Base-by-base conservation (phyloP, 148 eudicot genomes). In the Amaranthus palmeri region DNA sequence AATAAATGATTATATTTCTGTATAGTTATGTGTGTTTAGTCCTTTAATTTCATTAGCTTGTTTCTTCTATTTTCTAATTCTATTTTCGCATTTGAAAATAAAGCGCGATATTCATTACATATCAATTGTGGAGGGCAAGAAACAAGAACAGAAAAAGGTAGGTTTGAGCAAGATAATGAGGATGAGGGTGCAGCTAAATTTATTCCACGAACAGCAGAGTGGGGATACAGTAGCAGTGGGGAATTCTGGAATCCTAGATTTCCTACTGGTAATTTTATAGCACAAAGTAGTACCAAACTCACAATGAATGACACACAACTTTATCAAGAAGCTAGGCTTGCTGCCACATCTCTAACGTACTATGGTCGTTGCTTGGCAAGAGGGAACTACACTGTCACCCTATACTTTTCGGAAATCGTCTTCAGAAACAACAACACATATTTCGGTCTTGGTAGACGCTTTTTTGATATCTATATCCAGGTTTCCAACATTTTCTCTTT, bases 401-500 rank as follows among this genome's bases (percentile, higher is more conserved):
- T 88, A 11, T 79, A 82, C 79, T 88, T 88, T 71, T 85, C 89
- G 2, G 92, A 88, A 78, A 84, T 88, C 41, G 70, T 82, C 50
- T 82, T 86, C 36, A 74, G 62, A 70, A 72, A 79, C 45, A 43
- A 62, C 49, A 77, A 13, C 44, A 78, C 89, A 5, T 88, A 36
- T 65, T 41, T 42, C 12, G 84, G 92, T 72, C 87, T 88, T 72
- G 92, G 92, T 77, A 81, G 85, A 66, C 79, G 89, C 36, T 77
- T 81, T 3, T 88, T 88, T 74, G 86, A 88, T 74, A 69, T 88
- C 56, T 88, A 88, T 69, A 78, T 88, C 71, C 92, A 88, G 91
- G 91, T 87, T 47, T 25, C 2, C 36, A 25, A 25, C 36, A 25
- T 25, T 25, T 25, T 25, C 36, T 25, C 36, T 25, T 25, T 25